phyloP scores from a whole-genome alignment of 1,139 yeast species.

The Yamadazyma diospyri region DNA sequence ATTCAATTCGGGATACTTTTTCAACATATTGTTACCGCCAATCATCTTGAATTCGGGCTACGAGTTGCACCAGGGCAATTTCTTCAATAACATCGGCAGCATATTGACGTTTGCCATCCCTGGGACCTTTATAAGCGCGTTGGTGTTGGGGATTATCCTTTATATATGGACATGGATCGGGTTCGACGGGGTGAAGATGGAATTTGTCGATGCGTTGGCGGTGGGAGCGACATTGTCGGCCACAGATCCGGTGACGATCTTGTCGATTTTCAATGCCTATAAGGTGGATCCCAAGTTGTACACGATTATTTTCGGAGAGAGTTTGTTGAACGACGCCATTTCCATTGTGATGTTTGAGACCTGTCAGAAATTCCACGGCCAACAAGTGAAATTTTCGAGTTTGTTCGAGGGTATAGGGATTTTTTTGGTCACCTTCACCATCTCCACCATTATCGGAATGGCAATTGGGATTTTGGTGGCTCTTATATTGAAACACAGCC shows the following conservation, averaged over 20 bases:
- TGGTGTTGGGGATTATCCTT: slow-evolving; percentile 80
- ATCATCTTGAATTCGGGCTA: slow-evolving; percentile 95
- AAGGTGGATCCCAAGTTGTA: slow-evolving; percentile 96
- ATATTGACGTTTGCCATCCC: slow-evolving; percentile 95
- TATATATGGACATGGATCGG: slow-evolving; percentile 92
- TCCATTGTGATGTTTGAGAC: slow-evolving; percentile 99
- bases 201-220: slow-evolving; percentile 93
- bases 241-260: slow-evolving; percentile 96
- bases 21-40: slow-evolving; percentile 92
- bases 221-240: slow-evolving; percentile 98
- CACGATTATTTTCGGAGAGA: slow-evolving; percentile 96
- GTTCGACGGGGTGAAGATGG: slow-evolving; percentile 78
- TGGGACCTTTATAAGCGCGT: slow-evolving; percentile 89
- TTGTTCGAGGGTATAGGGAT: slow-evolving; percentile 92
- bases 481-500: slow-evolving; percentile 83
- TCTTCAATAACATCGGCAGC: slow-evolving; percentile 87
- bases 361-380: slow-evolving; percentile 93
- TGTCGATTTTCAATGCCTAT: slow-evolving; percentile 94
- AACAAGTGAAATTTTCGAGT: slow-evolving; percentile 66
- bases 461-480: slow-evolving; percentile 88
- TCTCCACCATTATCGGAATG: slow-evolving; percentile 89
- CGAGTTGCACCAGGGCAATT: slow-evolving; percentile 92
- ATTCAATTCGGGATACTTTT: slow-evolving; percentile 90
- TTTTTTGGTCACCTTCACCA: slow-evolving; percentile 89
- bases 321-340: slow-evolving; percentile 92